These are phyloP conservation scores for Plasmodium cynomolgi DNA, from an alignment of 169 alveolate species.

Conservation along the genomic window DNA sequence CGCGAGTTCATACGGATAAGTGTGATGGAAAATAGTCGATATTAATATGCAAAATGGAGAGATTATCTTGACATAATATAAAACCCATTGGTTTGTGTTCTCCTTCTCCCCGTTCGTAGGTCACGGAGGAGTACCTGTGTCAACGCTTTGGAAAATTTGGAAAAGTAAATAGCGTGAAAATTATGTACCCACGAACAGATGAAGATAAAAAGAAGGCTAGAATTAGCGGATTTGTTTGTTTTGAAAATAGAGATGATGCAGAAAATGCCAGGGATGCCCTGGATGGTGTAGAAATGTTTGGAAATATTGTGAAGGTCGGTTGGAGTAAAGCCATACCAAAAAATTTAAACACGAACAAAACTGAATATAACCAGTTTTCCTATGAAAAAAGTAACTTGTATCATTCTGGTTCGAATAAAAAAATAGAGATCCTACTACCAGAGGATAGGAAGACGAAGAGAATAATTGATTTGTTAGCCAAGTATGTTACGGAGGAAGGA, in stretches of 20 bases:
- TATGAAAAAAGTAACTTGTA: slow-evolving; percentile 13
- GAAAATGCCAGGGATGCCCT: slow-evolving; percentile 87
- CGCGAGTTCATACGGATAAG: background rate
- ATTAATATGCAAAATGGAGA: background rate
- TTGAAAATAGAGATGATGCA: slow-evolving; percentile 83
- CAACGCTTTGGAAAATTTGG: slow-evolving; percentile 88
- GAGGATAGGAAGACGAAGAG: slow-evolving; percentile 72
- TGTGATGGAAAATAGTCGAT: background rate
- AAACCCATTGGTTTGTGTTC: background rate
- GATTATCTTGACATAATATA: background rate
- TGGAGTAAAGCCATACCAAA: slow-evolving; percentile 78
- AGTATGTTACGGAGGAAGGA: slow-evolving; percentile 81
- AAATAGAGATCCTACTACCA: slow-evolving; percentile 78
- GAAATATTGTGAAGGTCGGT: slow-evolving; percentile 86
- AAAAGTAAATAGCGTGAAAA: slow-evolving; percentile 86
- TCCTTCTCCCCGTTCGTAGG: slow-evolving; percentile 41
- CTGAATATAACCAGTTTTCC: slow-evolving; percentile 1
- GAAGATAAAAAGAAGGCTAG: slow-evolving; percentile 85
- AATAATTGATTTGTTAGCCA: slow-evolving; percentile 81
- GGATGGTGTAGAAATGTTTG: slow-evolving; percentile 84
- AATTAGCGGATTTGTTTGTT: slow-evolving; percentile 88
- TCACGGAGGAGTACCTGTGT: slow-evolving; percentile 87
- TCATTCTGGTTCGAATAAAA: slow-evolving; percentile 20
- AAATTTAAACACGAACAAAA: background rate
- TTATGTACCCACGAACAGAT: slow-evolving; percentile 89